Conservation (phyloP, 192 early-diverging fungal species). For the Umbelopsis isabellina region DNA sequence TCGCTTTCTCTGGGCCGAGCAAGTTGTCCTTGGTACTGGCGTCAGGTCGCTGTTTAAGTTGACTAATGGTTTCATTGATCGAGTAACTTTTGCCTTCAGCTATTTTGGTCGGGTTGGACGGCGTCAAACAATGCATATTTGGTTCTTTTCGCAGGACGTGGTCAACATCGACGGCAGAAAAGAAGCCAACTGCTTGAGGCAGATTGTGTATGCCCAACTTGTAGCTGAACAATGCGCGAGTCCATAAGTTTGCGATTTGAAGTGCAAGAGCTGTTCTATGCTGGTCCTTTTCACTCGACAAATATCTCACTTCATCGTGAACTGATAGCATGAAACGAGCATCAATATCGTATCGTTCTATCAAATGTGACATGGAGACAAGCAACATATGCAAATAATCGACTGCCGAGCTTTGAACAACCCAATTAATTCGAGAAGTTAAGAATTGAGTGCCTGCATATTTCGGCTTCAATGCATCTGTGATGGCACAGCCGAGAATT, state of each 20-base stretch:
- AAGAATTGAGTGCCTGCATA: constrained; percentile 66
- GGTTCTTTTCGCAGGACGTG: constrained; percentile 91
- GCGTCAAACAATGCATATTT: constrained; percentile 83
- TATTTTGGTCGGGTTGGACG: constrained; percentile 68
- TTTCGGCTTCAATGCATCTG: constrained; percentile 75
- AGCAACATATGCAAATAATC: constrained; percentile 95
- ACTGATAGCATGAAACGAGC: constrained; percentile 89
- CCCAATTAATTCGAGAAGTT: constrained; percentile 95
- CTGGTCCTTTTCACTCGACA: constrained; percentile 77
- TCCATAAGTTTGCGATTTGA: constrained; percentile 94
- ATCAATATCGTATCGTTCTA: constrained; percentile 74
- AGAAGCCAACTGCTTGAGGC: constrained; percentile 91
- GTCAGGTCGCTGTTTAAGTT: background rate
- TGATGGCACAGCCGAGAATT: constrained; percentile 84
- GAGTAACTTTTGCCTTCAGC: constrained; percentile 54
- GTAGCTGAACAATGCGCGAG: constrained; percentile 83
- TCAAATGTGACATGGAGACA: constrained; percentile 84
- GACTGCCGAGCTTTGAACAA: constrained; percentile 96
- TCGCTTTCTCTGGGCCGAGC: background rate
- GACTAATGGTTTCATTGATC: constrained; percentile 46
- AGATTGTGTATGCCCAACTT: constrained; percentile 85
- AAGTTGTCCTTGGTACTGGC: background rate
- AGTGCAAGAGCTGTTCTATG: constrained; percentile 79
- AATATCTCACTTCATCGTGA: constrained; percentile 93
- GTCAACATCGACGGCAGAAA: constrained; percentile 94